A percentile compares a stretch with the other conserved stretches of the same genome.
These are phyloP conservation scores for Gaultheria prostrata DNA, from an alignment of 148 eudicot genomes.

Conservation along the genomic window DNA sequence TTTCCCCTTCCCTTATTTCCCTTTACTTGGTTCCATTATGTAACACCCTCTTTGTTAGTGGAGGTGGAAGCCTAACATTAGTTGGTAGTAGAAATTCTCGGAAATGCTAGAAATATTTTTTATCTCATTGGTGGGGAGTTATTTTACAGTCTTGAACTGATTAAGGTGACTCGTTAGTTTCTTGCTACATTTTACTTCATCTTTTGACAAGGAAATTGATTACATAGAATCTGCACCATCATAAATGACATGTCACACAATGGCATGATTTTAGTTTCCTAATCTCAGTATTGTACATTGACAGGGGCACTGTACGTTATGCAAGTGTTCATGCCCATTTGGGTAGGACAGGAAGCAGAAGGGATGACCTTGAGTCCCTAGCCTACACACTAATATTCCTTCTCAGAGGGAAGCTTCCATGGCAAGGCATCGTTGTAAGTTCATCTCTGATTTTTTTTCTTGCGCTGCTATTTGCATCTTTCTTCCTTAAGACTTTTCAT, in stretches of 20 bases:
- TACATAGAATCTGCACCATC: background rate
- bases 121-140: background rate
- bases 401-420: constrained; percentile 48
- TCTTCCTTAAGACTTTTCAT: background rate
- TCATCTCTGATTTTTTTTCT: background rate
- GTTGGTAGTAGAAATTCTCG: background rate
- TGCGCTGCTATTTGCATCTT: background rate
- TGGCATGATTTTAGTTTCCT: background rate
- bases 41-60: background rate
- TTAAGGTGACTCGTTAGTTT: background rate
- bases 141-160: background rate
- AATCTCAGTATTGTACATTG: background rate
- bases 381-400: constrained; percentile 52
- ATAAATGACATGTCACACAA: background rate
- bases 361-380: constrained; percentile 56
- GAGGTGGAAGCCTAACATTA: background rate
- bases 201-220: background rate
- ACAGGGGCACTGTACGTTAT: constrained; percentile 55
- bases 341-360: constrained; percentile 54
- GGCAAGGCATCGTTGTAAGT: constrained; percentile 50
- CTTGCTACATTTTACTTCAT: background rate
- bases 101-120: background rate
- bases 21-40: background rate
- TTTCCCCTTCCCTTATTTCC: background rate
- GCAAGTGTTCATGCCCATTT: constrained; percentile 62